Percentiles rank a stretch among this genome's conserved stretches.
These are phyloP conservation scores for Globisporangium solare DNA, from an alignment of 352 stramenopile genomes.

Conservation along the genomic window DNA sequence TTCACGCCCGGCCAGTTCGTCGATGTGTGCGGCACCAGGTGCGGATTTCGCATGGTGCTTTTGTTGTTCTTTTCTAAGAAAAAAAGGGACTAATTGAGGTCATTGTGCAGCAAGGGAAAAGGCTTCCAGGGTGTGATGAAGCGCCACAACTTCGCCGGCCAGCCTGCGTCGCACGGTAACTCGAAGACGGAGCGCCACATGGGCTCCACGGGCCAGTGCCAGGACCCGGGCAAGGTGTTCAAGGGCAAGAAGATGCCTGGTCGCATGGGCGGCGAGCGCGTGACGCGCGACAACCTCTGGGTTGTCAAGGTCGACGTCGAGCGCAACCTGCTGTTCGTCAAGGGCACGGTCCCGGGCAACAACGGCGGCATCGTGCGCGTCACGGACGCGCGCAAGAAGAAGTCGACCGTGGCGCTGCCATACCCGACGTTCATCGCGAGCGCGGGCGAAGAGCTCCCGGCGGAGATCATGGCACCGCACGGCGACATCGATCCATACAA, in stretches of 20 bases:
- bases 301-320: conserved; percentile 90
- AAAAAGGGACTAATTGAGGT: not conserved
- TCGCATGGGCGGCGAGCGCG: conserved; percentile 91
- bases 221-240: conserved; percentile 98
- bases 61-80: not conserved
- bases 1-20: conserved; percentile 98
- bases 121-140: conserved; percentile 98
- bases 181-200: conserved; percentile 96
- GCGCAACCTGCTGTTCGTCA: conserved; percentile 93
- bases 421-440: conserved; percentile 76
- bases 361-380: conserved; percentile 84
- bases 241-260: conserved; percentile 99
- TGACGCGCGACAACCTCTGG: conserved; percentile 97
- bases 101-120: conserved; percentile 67
- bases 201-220: conserved; percentile 97
- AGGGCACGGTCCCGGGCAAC: conserved; percentile 89
- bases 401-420: conserved; percentile 43
- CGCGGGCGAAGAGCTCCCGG: conserved; percentile 44
- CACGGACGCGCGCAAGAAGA: conserved; percentile 88
- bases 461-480: conserved; percentile 73
- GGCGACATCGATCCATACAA: conserved; percentile 77
- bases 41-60: conserved; percentile 7
- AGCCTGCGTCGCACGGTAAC: conserved; percentile 97
- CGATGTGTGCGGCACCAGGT: conserved; percentile 93
- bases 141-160: conserved; percentile 95